A percentile compares a stretch with the other conserved stretches of the same genome.
These are phyloP conservation scores for Silene noctiflora DNA, from an alignment of 179 eudicot species.

Conservation along the genomic window DNA sequence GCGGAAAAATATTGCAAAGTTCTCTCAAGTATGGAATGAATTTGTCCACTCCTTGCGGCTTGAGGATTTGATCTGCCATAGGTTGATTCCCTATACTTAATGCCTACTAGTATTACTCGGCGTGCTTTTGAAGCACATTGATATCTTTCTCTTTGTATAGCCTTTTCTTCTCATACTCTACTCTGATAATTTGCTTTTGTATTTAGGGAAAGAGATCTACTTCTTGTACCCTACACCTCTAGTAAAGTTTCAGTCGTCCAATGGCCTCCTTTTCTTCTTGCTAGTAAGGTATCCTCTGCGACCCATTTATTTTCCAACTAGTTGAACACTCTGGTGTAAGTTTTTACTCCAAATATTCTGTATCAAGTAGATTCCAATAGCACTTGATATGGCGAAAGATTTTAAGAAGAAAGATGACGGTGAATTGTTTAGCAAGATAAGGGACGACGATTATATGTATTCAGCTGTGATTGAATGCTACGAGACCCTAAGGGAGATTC, in stretches of 20 bases:
- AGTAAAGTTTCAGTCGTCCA: conserved; percentile 76
- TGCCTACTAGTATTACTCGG: conserved; percentile 1
- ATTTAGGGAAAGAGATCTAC: conserved; percentile 86
- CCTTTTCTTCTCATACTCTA: conserved; percentile 3
- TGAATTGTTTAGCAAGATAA: conserved; percentile 79
- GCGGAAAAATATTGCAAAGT: conserved; percentile 72
- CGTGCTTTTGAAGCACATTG: neutral
- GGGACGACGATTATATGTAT: conserved; percentile 74
- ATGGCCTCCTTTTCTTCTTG: conserved; percentile 99
- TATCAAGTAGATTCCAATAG: conserved; percentile 78
- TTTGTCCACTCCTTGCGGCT: conserved; percentile 73
- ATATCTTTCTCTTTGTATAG: neutral
- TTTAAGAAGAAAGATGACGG: conserved; percentile 71
- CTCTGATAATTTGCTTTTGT: conserved; percentile 18
- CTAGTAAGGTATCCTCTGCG: conserved; percentile 74
- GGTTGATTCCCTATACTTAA: conserved; percentile 45
- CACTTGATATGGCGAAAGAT: conserved; percentile 98
- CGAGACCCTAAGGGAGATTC: conserved; percentile 66
- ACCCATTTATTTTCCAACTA: conserved; percentile 10
- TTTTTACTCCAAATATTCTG: conserved; percentile 9
- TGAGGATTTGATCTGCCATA: conserved; percentile 86
- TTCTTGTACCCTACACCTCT: conserved; percentile 89
- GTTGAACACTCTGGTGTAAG: conserved; percentile 13
- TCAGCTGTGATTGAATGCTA: conserved; percentile 92
- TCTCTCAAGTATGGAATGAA: conserved; percentile 99